Conservation (phyloP, 106 monocot genomes). For the Platanthera guangdongensis region DNA sequence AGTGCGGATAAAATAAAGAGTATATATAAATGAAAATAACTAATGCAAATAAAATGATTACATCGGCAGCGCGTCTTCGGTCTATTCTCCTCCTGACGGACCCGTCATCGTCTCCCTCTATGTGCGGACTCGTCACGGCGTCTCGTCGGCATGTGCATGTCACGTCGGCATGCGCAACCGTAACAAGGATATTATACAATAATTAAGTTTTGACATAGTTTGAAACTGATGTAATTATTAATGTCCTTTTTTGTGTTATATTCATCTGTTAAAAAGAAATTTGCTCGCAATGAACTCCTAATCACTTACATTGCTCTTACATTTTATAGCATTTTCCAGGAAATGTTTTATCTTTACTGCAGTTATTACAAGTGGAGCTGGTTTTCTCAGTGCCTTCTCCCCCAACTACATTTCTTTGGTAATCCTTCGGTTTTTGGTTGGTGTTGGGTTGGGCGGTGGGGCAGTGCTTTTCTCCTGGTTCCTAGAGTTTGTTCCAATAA, state of each 20-base stretch:
- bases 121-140: too few species aligned
- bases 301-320: neutral
- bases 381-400: conserved; percentile 44
- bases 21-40: too few species aligned
- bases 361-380: conserved; percentile 40
- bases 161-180: too few species aligned
- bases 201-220: too few species aligned
- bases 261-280: neutral
- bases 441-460: conserved; percentile 69
- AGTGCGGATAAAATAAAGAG: too few species aligned
- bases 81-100: too few species aligned
- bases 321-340: conserved; percentile 20
- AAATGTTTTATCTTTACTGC: conserved; percentile 58
- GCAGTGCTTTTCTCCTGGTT: conserved; percentile 82
- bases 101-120: too few species aligned
- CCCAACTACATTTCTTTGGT: conserved; percentile 46
- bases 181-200: too few species aligned
- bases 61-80: too few species aligned
- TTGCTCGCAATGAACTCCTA: neutral
- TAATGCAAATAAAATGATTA: too few species aligned
- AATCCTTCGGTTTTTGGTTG: conserved; percentile 43
- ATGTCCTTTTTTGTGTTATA: neutral
- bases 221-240: neutral
- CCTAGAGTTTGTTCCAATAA: conserved; percentile 67
- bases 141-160: too few species aligned